These are phyloP conservation scores for Ceriops decandra DNA, from an alignment of 345 rosid species.

Conservation along the genomic window DNA sequence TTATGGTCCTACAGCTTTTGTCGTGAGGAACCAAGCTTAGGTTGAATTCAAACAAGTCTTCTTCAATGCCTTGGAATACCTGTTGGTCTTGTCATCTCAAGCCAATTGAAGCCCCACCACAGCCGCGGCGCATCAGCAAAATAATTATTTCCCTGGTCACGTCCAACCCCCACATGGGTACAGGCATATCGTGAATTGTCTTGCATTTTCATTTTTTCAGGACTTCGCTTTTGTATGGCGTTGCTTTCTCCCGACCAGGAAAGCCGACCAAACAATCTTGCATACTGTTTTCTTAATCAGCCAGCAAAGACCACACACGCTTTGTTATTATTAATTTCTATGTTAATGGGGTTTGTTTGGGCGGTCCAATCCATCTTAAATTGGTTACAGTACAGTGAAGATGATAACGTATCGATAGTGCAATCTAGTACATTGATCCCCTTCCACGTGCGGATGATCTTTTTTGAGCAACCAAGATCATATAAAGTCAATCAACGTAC, in stretches of 20 bases:
- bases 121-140: constrained; percentile 6
- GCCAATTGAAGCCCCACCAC: neutral
- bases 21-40: neutral
- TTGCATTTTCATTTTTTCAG: constrained; percentile 10
- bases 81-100: constrained; percentile 3
- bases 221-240: constrained; percentile 13
- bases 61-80: constrained; percentile 5
- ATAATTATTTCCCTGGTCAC: neutral
- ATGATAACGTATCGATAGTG: too few species aligned
- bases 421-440: neutral
- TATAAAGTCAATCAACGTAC: neutral
- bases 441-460: neutral
- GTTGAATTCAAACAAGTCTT: constrained; percentile 6
- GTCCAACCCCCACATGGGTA: constrained; percentile 8
- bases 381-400: too few species aligned
- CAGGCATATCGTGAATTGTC: constrained; percentile 14
- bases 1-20: constrained; percentile 25
- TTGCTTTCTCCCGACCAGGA: constrained; percentile 27
- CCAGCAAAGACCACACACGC: too few species aligned
- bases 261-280: neutral
- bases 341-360: too few species aligned
- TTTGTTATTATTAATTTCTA: too few species aligned
- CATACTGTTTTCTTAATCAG: constrained; percentile 8
- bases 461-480: neutral
- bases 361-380: too few species aligned